phyloP scores from a whole-genome alignment of 169 alveolate genomes.

The Plasmodium malariae region DNA sequence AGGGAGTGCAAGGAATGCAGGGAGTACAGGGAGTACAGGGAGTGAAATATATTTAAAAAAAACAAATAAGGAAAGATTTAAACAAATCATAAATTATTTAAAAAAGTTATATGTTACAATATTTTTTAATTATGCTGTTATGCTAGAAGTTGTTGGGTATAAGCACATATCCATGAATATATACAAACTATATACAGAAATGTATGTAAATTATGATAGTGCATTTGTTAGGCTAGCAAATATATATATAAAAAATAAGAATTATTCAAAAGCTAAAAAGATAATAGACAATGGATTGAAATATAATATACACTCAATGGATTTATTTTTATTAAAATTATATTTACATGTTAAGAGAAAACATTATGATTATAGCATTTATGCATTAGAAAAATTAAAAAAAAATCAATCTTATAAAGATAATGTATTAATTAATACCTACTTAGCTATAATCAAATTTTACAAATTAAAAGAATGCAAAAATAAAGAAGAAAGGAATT shows the following conservation, averaged over 20 bases:
- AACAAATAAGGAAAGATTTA: conserved; percentile 27
- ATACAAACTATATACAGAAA: conserved; percentile 42
- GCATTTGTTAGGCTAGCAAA: conserved; percentile 61
- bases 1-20: neutral
- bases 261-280: conserved; percentile 40
- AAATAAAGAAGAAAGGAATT: conserved; percentile 36
- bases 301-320: conserved; percentile 18
- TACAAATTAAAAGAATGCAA: conserved; percentile 29
- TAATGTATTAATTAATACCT: conserved; percentile 32
- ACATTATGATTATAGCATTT: conserved; percentile 69
- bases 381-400: conserved; percentile 35
- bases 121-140: conserved; percentile 33
- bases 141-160: conserved; percentile 48
- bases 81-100: conserved; percentile 49
- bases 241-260: conserved; percentile 42
- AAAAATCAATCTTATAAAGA: conserved; percentile 3
- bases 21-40: too few species aligned
- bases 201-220: conserved; percentile 50
- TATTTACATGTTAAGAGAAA: conserved; percentile 30
- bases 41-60: conserved; percentile 16
- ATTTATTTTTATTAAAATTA: conserved; percentile 34
- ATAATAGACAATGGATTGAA: conserved; percentile 46
- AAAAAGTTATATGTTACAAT: conserved; percentile 46
- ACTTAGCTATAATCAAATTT: conserved; percentile 47
- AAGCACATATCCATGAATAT: conserved; percentile 17